phyloP scores from a whole-genome alignment of 495 filamentous ascomycete species.

The Xylaria sp. region DNA sequence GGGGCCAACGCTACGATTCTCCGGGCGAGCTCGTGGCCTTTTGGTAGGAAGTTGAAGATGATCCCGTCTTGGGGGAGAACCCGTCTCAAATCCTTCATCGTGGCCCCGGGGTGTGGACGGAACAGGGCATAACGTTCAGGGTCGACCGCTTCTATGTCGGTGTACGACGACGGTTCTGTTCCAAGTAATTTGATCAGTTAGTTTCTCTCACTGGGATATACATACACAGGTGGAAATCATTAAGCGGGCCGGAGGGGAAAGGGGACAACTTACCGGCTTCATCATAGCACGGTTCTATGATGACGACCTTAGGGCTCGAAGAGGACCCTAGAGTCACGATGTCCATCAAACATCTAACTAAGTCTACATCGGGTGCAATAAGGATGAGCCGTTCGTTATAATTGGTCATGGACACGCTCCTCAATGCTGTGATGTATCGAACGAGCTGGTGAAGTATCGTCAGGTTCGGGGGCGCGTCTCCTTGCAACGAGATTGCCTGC shows the following conservation, averaged over 20 bases:
- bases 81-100: slow-evolving; percentile 36
- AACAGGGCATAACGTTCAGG: neutral
- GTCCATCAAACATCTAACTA: slow-evolving; percentile 40
- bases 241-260: neutral
- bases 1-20: slow-evolving; percentile 36
- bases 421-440: slow-evolving; percentile 41
- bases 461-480: slow-evolving; percentile 5
- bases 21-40: slow-evolving; percentile 33
- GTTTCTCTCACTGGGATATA: neutral
- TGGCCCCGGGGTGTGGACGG: slow-evolving; percentile 36
- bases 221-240: neutral
- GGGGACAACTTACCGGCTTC: slow-evolving; percentile 13
- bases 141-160: neutral
- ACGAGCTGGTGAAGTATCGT: slow-evolving; percentile 29
- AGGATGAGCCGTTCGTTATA: slow-evolving; percentile 35
- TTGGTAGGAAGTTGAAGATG: slow-evolving; percentile 44
- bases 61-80: slow-evolving; percentile 35
- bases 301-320: neutral
- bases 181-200: neutral
- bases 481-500: neutral
- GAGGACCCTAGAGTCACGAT: slow-evolving; percentile 10
- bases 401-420: slow-evolving; percentile 29
- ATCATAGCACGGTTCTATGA: slow-evolving; percentile 6
- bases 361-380: slow-evolving; percentile 44
- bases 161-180: slow-evolving; percentile 3